Evolutionary conservation across 2,329 filamentous ascomycete species (phyloP).

Genomic region (Xylariaceae sp.): DNA sequence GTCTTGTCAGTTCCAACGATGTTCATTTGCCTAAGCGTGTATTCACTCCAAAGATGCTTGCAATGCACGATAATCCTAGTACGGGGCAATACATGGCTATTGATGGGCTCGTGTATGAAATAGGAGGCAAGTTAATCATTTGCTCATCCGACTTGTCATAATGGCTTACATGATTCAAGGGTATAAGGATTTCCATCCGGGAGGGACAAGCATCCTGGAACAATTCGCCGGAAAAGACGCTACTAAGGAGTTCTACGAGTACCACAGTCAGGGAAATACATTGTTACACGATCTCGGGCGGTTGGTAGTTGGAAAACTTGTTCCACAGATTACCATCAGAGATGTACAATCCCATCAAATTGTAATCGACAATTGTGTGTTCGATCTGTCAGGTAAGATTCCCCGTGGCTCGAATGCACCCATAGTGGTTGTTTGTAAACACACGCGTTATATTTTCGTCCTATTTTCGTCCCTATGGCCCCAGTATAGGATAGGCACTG

Average conservation of each 20-base stretch:
- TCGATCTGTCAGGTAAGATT: not conserved
- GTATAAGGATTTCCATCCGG: not conserved
- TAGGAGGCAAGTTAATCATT: not conserved
- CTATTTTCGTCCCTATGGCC: no score
- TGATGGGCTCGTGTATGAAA: not conserved
- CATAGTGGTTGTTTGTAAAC: no score
- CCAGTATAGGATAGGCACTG: not conserved
- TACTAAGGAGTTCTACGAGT: not conserved
- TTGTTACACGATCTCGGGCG: not conserved
- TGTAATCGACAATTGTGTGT: not conserved
- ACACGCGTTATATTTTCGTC: no score
- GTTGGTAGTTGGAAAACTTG: not conserved
- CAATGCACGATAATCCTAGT: not conserved
- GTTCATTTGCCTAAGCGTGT: not conserved
- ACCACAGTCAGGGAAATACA: not conserved
- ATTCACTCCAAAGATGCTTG: not conserved
- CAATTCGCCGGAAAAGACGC: not conserved
- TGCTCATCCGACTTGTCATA: not conserved
- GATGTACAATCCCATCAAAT: not conserved
- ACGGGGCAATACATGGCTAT: conserved; percentile 1
- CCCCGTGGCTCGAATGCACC: no score
- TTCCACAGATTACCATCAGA: not conserved
- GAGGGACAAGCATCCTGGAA: not conserved
- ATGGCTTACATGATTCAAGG: not conserved
- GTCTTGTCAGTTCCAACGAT: not conserved